phyloP scores from a whole-genome alignment of 1,284 basidiomycete species.

The Neonothopanus nambi region DNA sequence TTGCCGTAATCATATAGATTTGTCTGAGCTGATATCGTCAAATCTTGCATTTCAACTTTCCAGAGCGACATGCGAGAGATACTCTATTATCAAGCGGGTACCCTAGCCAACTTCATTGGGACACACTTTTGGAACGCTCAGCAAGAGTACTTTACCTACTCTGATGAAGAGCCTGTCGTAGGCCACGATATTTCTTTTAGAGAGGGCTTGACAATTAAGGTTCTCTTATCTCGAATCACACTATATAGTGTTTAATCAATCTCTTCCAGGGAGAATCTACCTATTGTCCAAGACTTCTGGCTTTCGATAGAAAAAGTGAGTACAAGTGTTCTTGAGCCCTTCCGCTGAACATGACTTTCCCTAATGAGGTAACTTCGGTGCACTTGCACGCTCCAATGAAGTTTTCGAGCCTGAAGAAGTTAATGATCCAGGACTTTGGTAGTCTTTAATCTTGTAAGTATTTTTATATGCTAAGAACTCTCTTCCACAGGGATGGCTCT shows the following conservation, averaged over 20 bases:
- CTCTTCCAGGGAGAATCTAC: constrained; percentile 51
- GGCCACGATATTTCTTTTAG: constrained; percentile 63
- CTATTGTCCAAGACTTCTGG: constrained; percentile 61
- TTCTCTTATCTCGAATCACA: neutral
- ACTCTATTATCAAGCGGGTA: constrained; percentile 73
- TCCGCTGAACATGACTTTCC: neutral
- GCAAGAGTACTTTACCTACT: constrained; percentile 63
- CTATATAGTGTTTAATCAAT: constrained; percentile 6
- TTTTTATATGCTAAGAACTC: neutral
- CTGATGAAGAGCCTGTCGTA: constrained; percentile 45
- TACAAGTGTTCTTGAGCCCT: no score
- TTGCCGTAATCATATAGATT: no score
- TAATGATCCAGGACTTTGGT: constrained; percentile 31
- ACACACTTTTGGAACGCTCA: constrained; percentile 83
- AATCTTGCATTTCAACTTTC: no score
- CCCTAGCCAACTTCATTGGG: constrained; percentile 64
- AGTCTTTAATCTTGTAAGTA: no score
- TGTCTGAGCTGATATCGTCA: no score
- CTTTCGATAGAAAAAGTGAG: constrained; percentile 68
- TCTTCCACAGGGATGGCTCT: constrained; percentile 46
- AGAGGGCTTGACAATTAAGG: constrained; percentile 53
- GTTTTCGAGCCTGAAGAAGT: constrained; percentile 29
- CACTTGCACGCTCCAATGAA: constrained; percentile 45
- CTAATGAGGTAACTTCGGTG: constrained; percentile 61
- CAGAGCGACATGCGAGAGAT: constrained; percentile 81